phyloP scores from a whole-genome alignment of 805 yeast species.

The Candida dajiaensis region DNA sequence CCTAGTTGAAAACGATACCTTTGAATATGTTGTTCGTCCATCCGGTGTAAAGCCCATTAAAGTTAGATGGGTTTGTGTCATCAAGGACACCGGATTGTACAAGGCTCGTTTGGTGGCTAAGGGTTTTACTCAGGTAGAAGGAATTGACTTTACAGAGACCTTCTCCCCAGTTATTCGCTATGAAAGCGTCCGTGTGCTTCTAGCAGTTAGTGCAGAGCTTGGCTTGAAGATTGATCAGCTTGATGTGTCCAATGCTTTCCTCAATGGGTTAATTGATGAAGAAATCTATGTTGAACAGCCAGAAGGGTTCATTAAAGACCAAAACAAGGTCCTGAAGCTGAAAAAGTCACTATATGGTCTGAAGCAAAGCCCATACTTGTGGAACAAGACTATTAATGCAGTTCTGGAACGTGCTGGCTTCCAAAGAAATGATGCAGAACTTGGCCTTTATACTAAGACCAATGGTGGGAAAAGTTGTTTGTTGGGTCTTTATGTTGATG shows the following conservation, averaged over 20 bases:
- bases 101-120: constrained; percentile 24
- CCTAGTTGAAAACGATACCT: background rate
- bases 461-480: background rate
- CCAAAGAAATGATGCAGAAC: background rate
- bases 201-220: background rate
- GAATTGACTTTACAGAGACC: constrained; percentile 22
- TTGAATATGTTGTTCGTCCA: constrained; percentile 3
- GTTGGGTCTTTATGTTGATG: constrained; percentile 6
- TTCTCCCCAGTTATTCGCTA: constrained; percentile 25
- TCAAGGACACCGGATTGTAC: background rate
- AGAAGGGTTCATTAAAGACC: background rate
- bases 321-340: background rate
- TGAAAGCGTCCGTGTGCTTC: constrained; percentile 11
- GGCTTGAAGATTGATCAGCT: background rate
- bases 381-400: background rate
- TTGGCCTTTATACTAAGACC: background rate
- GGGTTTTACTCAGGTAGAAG: constrained; percentile 20
- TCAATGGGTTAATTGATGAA: constrained; percentile 1
- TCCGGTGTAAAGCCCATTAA: background rate
- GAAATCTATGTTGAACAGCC: constrained; percentile 1
- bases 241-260: constrained; percentile 2
- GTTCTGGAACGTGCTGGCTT: background rate
- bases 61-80: constrained; percentile 1
- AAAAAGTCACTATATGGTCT: background rate
- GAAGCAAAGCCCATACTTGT: background rate